phyloP scores from a whole-genome alignment of 1,139 yeast genomes.

The Kurtzmaniella quercitrusa region DNA sequence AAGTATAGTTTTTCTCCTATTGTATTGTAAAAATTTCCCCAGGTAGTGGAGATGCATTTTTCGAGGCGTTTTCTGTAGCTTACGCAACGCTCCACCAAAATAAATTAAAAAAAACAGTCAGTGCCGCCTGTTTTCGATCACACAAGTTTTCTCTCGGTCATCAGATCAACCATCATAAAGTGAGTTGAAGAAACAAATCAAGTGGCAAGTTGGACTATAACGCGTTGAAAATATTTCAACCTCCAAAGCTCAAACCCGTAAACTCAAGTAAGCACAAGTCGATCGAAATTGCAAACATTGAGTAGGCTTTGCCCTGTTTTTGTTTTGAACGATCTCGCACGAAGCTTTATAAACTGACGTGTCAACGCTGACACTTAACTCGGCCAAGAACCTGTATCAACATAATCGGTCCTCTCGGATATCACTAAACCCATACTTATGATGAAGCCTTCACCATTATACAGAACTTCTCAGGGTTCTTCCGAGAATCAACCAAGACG shows the following conservation, averaged over 20 bases:
- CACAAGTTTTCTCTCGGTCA: not conserved
- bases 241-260: too few relatives aligned
- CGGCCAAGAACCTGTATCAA: too few relatives aligned
- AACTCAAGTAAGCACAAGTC: not conserved
- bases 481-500: constrained; percentile 22
- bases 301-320: not conserved
- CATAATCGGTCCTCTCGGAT: too few relatives aligned
- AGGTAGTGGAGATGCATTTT: not conserved
- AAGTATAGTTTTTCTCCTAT: not conserved
- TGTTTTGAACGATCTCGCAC: not conserved
- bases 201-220: not conserved
- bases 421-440: too few relatives aligned
- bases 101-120: not conserved
- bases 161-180: not conserved
- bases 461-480: not conserved
- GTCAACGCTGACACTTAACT: not conserved
- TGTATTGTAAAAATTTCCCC: not conserved
- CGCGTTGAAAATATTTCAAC: too few relatives aligned
- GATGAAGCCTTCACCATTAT: not conserved
- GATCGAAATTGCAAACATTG: not conserved
- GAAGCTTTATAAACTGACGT: not conserved
- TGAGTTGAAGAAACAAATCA: too few relatives aligned
- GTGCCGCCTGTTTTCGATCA: not conserved
- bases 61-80: not conserved
- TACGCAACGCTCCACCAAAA: not conserved